Percentiles rank a stretch among this genome's conserved stretches.
phyloP scores from a whole-genome alignment of 108 stramenopile species.

The Cyclotella kingstonii region DNA sequence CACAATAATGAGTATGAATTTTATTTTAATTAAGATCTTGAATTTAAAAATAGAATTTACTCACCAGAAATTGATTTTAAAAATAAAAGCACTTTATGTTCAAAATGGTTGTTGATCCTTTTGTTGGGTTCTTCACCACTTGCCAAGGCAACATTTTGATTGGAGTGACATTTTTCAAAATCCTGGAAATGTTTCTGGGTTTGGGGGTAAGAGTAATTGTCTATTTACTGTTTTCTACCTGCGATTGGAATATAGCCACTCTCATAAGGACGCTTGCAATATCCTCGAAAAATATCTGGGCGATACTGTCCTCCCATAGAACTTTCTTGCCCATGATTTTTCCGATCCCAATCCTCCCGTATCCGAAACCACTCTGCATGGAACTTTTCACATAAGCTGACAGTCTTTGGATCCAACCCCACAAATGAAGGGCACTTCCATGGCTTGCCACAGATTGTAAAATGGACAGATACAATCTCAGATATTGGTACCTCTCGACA shows the following conservation, averaged over 20 bases:
- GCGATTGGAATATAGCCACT: conserved; percentile 39
- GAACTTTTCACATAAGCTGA: conserved; percentile 26
- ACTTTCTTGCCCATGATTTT: conserved; percentile 5
- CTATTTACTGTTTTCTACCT: not conserved
- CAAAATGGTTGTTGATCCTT: no score
- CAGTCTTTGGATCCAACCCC: not conserved
- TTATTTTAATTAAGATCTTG: no score
- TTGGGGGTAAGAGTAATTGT: not conserved
- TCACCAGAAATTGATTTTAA: no score
- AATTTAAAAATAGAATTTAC: no score
- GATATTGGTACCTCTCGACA: conserved; percentile 49
- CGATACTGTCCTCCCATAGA: conserved; percentile 9
- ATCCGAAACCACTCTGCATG: conserved; percentile 48
- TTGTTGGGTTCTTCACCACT: no score
- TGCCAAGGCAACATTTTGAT: no score
- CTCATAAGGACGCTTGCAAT: conserved; percentile 35
- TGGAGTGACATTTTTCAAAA: no score
- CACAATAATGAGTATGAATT: no score
- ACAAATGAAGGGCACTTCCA: conserved; percentile 64
- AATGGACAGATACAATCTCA: conserved; percentile 81
- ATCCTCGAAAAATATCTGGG: conserved; percentile 44
- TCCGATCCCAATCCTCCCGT: conserved; percentile 42
- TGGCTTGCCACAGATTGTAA: conserved; percentile 90
- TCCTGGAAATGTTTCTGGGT: not conserved
- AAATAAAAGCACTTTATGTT: no score